A percentile compares a stretch with the other conserved stretches of the same genome.
These are phyloP conservation scores for Exophiala calicioides DNA, from an alignment of 2,329 filamentous ascomycete species.

Conservation along the genomic window DNA sequence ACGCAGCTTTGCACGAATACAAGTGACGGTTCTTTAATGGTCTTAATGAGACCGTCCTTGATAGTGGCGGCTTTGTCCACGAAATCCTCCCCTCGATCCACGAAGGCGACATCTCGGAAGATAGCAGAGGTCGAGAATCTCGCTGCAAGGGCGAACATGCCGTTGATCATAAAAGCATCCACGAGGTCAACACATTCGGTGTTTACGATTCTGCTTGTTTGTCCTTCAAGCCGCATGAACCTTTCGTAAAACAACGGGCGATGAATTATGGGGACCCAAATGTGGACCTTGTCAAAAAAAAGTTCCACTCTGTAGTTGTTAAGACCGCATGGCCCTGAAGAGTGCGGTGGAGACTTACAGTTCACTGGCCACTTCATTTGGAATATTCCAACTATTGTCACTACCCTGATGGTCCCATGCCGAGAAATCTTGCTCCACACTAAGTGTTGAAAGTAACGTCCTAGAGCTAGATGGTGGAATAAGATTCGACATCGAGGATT, in stretches of 20 bases:
- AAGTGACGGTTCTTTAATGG: conserved; percentile 8
- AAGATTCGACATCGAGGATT: neutral
- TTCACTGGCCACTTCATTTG: conserved; percentile 2
- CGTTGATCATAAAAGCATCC: conserved; percentile 11
- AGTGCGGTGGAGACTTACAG: conserved; percentile 2
- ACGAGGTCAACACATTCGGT: neutral
- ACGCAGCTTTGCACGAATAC: conserved; percentile 12
- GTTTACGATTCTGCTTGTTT: neutral
- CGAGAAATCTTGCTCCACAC: neutral
- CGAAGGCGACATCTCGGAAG: neutral
- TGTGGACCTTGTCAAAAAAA: conserved; percentile 8
- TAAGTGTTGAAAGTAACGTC: neutral
- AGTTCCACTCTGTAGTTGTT: neutral
- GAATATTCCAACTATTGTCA: conserved; percentile 11
- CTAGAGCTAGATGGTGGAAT: neutral
- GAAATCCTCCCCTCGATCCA: neutral
- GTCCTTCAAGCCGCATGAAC: neutral
- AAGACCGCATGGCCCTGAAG: neutral
- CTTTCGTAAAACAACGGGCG: conserved; percentile 1
- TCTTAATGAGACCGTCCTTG: conserved; percentile 8
- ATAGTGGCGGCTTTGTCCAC: conserved; percentile 1
- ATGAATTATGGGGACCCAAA: conserved; percentile 7
- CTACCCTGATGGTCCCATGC: neutral
- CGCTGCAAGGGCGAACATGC: conserved; percentile 8
- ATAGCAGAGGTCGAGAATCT: conserved; percentile 6